Evolutionary conservation across 192 early-diverging fungal genomes (phyloP), one percentile per base, ranked within the genome.

Genomic region (Coemansia sp.): DNA sequence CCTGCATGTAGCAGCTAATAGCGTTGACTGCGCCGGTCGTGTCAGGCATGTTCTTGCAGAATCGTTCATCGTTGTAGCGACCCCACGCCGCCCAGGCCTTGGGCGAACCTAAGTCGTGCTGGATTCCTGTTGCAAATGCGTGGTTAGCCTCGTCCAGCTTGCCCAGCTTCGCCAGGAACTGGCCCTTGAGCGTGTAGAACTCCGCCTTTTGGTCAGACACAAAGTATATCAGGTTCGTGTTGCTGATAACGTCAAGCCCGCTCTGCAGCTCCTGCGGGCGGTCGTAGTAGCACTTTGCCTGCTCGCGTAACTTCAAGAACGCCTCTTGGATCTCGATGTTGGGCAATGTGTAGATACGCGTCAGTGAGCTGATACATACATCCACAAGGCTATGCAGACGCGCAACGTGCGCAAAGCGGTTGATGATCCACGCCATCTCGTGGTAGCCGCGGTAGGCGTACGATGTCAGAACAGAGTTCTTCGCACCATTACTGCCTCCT

Each of bases 301-400:
- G 95, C 84, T 98, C 96, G 36, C 91, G 88, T 59, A 98, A 80
- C 79, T 98, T 98, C 59, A 94, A 66, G 69, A 99, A 99, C 3
- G 95, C 95, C 74, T 98, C 98, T 64, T 98, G 95, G 22, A 99
- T 98, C 76, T 99, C 98, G 67, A 99, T 99, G 74, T 99, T 99
- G 15, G 98, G 98, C 29, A 99, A 85, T 2, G 93, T 96, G 79
- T 99, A 99, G 61, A 99, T 99, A 67, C 95, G 95, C 70, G 91
- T 93, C 38, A 99, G 85, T 32, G 88, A 90, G 46, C 83, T 88
- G 66, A 94, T 90, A 73, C 95, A 98, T 11, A 99, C 96, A 45
- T 98, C 94, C 6, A 91, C 88, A 19, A 99, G 84, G n/a, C 89
- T 88, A 69, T 99, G 98, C 62, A 96, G 93, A 1, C 98, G 83